Base-by-base conservation (phyloP, 2,329 filamentous ascomycete genomes). In the Rosellinia necatrix region DNA sequence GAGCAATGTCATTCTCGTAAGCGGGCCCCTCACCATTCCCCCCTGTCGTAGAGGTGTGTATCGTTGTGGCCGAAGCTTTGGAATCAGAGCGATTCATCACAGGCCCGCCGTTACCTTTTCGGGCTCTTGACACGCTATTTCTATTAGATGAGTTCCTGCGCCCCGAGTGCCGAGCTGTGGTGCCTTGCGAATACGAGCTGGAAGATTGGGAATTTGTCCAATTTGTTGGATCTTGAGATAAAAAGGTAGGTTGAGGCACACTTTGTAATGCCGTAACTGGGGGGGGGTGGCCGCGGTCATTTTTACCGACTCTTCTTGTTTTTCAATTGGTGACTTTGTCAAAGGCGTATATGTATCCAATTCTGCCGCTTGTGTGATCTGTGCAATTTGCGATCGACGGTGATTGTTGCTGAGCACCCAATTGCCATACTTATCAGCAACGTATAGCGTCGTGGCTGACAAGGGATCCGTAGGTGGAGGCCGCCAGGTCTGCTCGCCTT, bases 351-450 rank as follows among this genome's bases (percentile, higher is more conserved):
- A 66, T 21, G 67, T 67, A 50, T 69, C 66, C 5, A 69, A 62
- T 29, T 70, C 67, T 12, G 63, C 66, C 10, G 54, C 54, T 32
- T 64, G 59, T 1, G 43, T 42, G 2, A 64, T 53, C 32, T 61
- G 62, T 15, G 55, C 60, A 8, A 64, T 35, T 22, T 65, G 59
- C 3, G 64, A 65, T 42, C 53, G 61, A 30, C 68, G 68, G 38
- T 69, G 69, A 4, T 71, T 61, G 56, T 76, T 76, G 30, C 74
- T 74, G 6, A 82, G 71, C 13, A 81, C 74, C 81, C 81, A 83
- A 64, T 83, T 83, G 1, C 80, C 78, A 60, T 74, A 73, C 65
- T 74, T 77, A 64, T 84, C 80, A 29, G 80, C 76, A 42, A 82
- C 74, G 60, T 81, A 83, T 40, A 76, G 75, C 0, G 77, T 75